phyloP scores from a whole-genome alignment of 768 basidiomycete species.

The Rhizopogon vulgaris region DNA sequence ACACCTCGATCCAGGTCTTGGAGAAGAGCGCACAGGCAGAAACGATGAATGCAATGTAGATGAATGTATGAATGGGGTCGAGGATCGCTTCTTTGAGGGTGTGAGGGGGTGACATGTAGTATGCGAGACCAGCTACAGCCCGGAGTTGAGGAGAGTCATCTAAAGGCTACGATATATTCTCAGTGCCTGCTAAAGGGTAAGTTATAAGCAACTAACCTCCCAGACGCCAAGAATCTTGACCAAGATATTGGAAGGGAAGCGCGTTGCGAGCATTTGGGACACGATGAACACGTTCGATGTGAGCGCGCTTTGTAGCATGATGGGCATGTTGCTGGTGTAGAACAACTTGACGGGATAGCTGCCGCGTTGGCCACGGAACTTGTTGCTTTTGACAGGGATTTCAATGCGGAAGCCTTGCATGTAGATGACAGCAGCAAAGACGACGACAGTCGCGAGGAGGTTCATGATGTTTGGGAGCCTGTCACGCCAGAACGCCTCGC shows the following conservation, averaged over 20 bases:
- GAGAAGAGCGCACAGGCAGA: slow-evolving; percentile 95
- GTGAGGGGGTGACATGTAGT: slow-evolving; percentile 98
- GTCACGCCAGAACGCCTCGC: slow-evolving; percentile 98
- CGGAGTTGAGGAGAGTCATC: slow-evolving; percentile 91
- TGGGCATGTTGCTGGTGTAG: slow-evolving; percentile 99
- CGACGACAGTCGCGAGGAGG: slow-evolving; percentile 83
- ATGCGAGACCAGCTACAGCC: slow-evolving; percentile 87
- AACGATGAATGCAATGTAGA: slow-evolving; percentile 91
- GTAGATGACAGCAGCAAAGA: slow-evolving; percentile 96
- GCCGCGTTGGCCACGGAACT: slow-evolving; percentile 93
- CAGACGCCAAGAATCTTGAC: slow-evolving; percentile 92
- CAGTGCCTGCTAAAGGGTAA: neutral
- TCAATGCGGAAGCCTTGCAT: slow-evolving; percentile 98
- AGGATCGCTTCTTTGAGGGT: slow-evolving; percentile 81
- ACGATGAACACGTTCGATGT: slow-evolving; percentile 94
- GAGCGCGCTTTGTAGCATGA: slow-evolving; percentile 95
- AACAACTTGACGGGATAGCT: slow-evolving; percentile 97
- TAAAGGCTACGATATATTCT: slow-evolving; percentile 55
- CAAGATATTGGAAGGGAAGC: slow-evolving; percentile 89
- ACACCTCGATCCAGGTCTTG: slow-evolving; percentile 99
- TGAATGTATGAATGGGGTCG: slow-evolving; percentile 89
- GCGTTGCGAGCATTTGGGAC: slow-evolving; percentile 87
- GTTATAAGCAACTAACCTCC: slow-evolving; percentile 61
- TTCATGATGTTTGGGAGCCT: slow-evolving; percentile 98
- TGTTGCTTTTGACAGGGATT: slow-evolving; percentile 96